Percentiles rank a stretch among this genome's conserved stretches.
These are phyloP conservation scores for Hemileccinum rubropunctum DNA, from an alignment of 768 basidiomycete genomes.

Conservation along the genomic window DNA sequence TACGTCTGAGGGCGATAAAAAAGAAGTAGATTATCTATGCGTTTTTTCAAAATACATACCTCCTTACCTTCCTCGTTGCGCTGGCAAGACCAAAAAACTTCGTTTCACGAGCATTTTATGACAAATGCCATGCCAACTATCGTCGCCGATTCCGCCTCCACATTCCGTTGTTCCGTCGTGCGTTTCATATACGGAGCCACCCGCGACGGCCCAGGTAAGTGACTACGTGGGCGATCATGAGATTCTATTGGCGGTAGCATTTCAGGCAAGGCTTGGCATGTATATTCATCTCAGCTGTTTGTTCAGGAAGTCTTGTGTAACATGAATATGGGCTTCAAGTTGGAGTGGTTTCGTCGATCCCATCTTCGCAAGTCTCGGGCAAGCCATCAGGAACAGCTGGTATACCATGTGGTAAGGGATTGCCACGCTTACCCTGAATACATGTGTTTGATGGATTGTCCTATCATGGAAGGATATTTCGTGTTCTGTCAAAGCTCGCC, in stretches of 20 bases:
- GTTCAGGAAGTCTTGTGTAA: no score
- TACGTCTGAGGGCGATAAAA: constrained; percentile 88
- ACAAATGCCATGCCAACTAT: not conserved
- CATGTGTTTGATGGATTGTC: not conserved
- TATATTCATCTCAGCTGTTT: not conserved
- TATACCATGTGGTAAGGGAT: not conserved
- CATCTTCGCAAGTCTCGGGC: not conserved
- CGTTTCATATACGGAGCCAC: no score
- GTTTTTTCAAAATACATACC: constrained; percentile 5
- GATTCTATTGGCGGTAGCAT: no score
- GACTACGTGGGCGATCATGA: no score
- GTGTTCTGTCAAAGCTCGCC: not conserved
- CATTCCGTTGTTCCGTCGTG: no score
- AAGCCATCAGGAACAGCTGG: not conserved
- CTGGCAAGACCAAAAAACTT: not conserved
- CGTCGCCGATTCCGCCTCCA: not conserved
- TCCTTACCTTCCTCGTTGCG: not conserved
- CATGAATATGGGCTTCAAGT: not conserved
- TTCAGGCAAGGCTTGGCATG: not conserved
- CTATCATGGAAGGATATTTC: not conserved
- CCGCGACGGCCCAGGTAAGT: no score
- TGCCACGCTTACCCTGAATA: not conserved
- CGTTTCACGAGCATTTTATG: not conserved
- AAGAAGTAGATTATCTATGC: constrained; percentile 70
- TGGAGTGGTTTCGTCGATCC: not conserved